A percentile compares a stretch with the other conserved stretches of the same genome.
These are phyloP conservation scores for Pythium graminicola DNA, from an alignment of 352 stramenopile genomes.

Conservation along the genomic window DNA sequence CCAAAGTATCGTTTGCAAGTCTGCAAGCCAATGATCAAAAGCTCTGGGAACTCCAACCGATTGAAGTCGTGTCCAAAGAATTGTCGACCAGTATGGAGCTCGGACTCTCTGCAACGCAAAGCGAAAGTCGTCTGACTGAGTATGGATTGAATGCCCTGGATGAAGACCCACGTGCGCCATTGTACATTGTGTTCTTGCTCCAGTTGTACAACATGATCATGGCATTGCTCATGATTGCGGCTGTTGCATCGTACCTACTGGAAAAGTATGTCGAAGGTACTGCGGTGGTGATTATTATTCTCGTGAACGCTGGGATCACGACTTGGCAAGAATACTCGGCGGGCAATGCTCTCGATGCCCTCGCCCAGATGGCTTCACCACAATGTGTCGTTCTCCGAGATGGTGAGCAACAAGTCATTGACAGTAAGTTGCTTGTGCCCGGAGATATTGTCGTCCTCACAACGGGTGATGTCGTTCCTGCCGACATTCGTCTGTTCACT, in stretches of 20 bases:
- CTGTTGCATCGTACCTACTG: slow-evolving; percentile 44
- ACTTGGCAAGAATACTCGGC: slow-evolving; percentile 61
- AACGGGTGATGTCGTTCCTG: slow-evolving; percentile 90
- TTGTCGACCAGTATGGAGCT: slow-evolving; percentile 45
- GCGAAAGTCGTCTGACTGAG: slow-evolving; percentile 35
- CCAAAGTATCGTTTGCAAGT: slow-evolving; percentile 43
- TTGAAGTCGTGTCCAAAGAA: slow-evolving; percentile 41
- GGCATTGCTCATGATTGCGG: slow-evolving; percentile 49
- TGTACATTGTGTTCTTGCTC: slow-evolving; percentile 60
- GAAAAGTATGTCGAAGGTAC: slow-evolving; percentile 66
- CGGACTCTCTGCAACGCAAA: slow-evolving; percentile 37
- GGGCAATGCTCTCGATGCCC: slow-evolving; percentile 55
- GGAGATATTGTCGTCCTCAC: slow-evolving; percentile 87
- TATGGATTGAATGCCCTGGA: slow-evolving; percentile 59
- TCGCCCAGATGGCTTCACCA: slow-evolving; percentile 56
- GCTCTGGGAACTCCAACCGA: slow-evolving; percentile 39
- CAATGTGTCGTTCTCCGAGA: slow-evolving; percentile 64
- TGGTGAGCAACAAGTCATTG: slow-evolving; percentile 46
- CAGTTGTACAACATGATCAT: slow-evolving; percentile 84
- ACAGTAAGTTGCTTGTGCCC: slow-evolving; percentile 62
- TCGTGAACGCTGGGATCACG: slow-evolving; percentile 51
- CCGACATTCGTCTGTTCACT: slow-evolving; percentile 86
- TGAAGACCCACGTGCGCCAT: slow-evolving; percentile 44
- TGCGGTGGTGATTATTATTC: slow-evolving; percentile 60
- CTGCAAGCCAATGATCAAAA: slow-evolving; percentile 50